Evolutionary conservation across 768 basidiomycete species (phyloP), one percentile per base, ranked within the genome.

Genomic region (Hortiboletus flavorubellus): DNA sequence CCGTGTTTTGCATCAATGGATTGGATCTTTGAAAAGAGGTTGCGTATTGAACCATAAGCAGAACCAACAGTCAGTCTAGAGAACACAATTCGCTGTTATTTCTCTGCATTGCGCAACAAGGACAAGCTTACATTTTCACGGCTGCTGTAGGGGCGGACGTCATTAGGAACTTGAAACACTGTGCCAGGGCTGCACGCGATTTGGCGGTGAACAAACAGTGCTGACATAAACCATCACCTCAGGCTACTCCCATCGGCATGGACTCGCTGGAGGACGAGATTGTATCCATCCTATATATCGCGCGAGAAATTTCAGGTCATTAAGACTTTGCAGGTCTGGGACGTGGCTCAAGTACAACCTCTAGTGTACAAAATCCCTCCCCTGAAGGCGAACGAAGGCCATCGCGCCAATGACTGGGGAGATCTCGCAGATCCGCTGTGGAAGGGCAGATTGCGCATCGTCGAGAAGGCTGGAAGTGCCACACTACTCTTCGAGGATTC

Each of bases 331-430:
- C 49, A 40, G 49, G 43, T 60, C 37, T 47, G 57, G 51, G 49
- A 56, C 47, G 49, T 55, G 57, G 43, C 57, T 67, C 54, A 62
- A 59, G 55, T 49, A 67, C 58, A 42, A 18, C 38, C 49, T 59
- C 21, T 71, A 95, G 94, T 96, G 37, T 96, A 87, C 78, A 91
- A 87, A 76, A 92, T 97, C 45, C 94, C 94, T 2, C 85, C 93
- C 45, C 75, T 94, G 64, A 92, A 83, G 65, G 80, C 80, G 38
- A 89, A 93, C 64, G 90, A 93, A 66, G 94, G 94, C 9, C 89
- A 96, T 73, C 87, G 91, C 50, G 94, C 94, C 11, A 87, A 86
- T 51, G 91, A 93, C 60, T 98, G 94, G 94, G 91, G 93, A 15
- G 89, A 93, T 71, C 81, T 95, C 40, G 80, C 80, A 16, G 66